Base-by-base conservation (phyloP, 1,284 basidiomycete species). In the Fomitopsis palustris region DNA sequence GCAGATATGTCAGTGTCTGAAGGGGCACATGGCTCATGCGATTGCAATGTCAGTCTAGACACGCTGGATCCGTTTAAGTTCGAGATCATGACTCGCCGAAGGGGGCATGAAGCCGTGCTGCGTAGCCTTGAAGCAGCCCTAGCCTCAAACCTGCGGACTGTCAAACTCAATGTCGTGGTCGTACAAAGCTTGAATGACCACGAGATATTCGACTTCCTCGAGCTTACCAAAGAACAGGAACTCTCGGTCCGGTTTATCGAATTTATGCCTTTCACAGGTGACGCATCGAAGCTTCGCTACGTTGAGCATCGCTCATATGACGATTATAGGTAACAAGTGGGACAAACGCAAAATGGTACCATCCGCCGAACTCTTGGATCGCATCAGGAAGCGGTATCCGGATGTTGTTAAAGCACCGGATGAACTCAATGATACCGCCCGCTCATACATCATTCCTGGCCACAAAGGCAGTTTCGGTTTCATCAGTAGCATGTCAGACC, bases 401-500 rank as follows among this genome's bases (percentile, higher is more conserved):
- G 69, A 65, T 17, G 70, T 87, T 19, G 66, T 71, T 29, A 85
- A 87, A 54, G 79, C 81, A n/a, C 69, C 80, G 21, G 85, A 90
- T 61, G 84, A 90, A 61, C 74, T 83, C 37, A 92, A 91, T 67
- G 91, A 94, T 67, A 95, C 93, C 8, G 90, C 91, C 21, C 85
- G 92, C 53, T 87, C 85, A 37, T 95, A 88, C 81, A 75, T 78
- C 61, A 83, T 95, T 55, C 89, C 87, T 1, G 90, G 89, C 3
- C 83, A 88, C 69, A 68, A 68, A 60, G 93, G 93, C 35, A 87
- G 79, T 64, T 82, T 95, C 67, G 93, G 93, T 9, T 94, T 95
- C 76, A 96, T 96, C 70, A 92, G 88, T 67, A 91, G 88, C 76
- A 93, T 94, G 92, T 94, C 92, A 31, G 92, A 96, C 72, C 92